Base-by-base conservation (phyloP, 2,329 filamentous ascomycete genomes). In the Fusarium camptoceras region DNA sequence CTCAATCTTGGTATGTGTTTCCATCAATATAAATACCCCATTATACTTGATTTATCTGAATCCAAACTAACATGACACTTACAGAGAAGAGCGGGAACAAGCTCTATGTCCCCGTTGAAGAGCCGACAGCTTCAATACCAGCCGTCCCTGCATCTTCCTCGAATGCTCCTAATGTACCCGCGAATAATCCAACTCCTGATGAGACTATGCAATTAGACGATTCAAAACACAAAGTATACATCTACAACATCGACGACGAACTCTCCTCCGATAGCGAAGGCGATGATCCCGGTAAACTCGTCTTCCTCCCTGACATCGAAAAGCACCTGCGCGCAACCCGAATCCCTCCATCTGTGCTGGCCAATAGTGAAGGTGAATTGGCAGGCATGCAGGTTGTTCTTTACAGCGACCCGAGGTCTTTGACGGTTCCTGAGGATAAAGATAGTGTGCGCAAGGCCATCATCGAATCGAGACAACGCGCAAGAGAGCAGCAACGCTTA, bases 241-340 rank as follows among this genome's bases (percentile, higher is more conserved):
- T 99, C 73, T 91, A 94, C 83, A 90, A 97, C 80, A 85, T 99
- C 12, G 94, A 97, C 77, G 92, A 92, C 73, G 95, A 98, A 81
- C 87, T 98, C 31, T 91, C 91, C 16, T 83, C 82, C 10, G 81
- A 80, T 64, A 80, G 72, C 71, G 78, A 79, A 15, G 67, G 65
- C 59, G 84, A 86, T 65, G 84, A 87, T n/a, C 57, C 60, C 24
- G 86, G 87, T 71, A 86, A 84, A 71, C 86, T 97, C 48, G 85
- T 94, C 76, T 94, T 98, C 82, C 86, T 97, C 1, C 90, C 94
- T 1, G 93, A 97, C 77, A 92, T 98, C 57, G 91, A 95, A 77
- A 93, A 92, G 80, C 91, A 93, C 77, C 85, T 98, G 55, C 86
- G 86, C 67, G 85, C 87, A 62, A 91, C 91, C 65, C 93, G 94